Evolutionary conservation across 2,329 filamentous ascomycete species (phyloP).

Genomic region (Trichoderma koningiopsis): DNA sequence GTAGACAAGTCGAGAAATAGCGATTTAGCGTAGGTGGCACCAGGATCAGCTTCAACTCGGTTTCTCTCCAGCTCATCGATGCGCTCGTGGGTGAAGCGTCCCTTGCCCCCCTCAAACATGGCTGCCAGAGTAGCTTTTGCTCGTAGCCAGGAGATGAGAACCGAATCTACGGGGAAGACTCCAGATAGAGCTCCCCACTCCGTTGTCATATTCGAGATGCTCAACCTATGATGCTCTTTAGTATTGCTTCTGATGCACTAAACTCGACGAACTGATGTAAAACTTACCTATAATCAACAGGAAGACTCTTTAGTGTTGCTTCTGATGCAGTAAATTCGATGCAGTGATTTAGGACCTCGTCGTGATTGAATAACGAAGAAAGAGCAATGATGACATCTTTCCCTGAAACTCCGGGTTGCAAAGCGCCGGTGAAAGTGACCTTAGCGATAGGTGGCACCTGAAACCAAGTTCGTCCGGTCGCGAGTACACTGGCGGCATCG

Average conservation of each 20-base stretch:
- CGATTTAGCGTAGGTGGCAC: conserved; percentile 79
- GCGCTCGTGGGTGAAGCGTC: conserved; percentile 70
- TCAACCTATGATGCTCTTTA: too few relatives aligned
- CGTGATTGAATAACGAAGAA: conserved; percentile 64
- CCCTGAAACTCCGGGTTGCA: conserved; percentile 80
- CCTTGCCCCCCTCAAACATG: conserved; percentile 55
- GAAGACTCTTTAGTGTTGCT: too few relatives aligned
- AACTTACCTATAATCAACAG: too few relatives aligned
- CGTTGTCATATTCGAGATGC: conserved; percentile 76
- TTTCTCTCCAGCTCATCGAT: conserved; percentile 73
- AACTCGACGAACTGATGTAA: too few relatives aligned
- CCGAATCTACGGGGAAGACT: conserved; percentile 76
- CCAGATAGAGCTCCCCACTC: conserved; percentile 72
- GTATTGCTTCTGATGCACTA: too few relatives aligned
- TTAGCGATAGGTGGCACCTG: conserved; percentile 83
- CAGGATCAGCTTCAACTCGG: conserved; percentile 69
- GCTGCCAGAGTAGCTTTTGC: conserved; percentile 73
- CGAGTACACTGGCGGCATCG: conserved; percentile 84
- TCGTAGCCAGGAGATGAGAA: conserved; percentile 72
- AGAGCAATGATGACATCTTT: conserved; percentile 89
- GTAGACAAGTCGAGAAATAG: conserved; percentile 82
- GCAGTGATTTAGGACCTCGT: conserved; percentile 51
- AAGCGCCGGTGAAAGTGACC: conserved; percentile 72
- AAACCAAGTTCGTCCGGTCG: conserved; percentile 83
- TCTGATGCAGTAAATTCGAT: too few relatives aligned